phyloP scores from a whole-genome alignment of 176 grass and related monocot species.

The Saccharum spontaneum region DNA sequence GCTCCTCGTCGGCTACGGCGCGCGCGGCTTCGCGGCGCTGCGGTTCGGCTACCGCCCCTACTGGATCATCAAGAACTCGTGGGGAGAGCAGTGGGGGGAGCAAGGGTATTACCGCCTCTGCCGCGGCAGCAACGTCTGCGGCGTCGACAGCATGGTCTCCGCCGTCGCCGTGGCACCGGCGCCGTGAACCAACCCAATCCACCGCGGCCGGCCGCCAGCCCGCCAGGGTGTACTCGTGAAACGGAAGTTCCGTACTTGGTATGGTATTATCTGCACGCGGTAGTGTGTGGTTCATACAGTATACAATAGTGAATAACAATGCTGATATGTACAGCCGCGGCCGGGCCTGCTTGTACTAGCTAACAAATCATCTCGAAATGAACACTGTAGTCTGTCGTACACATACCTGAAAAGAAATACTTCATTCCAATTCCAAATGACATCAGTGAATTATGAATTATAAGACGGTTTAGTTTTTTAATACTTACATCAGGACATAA shows the following conservation, averaged over 20 bases:
- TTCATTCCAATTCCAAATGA: too few relatives aligned
- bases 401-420: too few relatives aligned
- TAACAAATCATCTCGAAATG: too few relatives aligned
- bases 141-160: slow-evolving; percentile 94
- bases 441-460: too few relatives aligned
- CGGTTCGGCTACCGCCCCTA: slow-evolving; percentile 60
- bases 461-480: too few relatives aligned
- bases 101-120: slow-evolving; percentile 65
- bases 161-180: slow-evolving; percentile 48
- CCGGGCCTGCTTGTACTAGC: too few relatives aligned
- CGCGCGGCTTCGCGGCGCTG: slow-evolving; percentile 64
- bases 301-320: too few relatives aligned
- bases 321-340: too few relatives aligned
- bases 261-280: not conserved
- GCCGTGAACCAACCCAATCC: not conserved
- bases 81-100: slow-evolving; percentile 79
- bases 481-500: too few relatives aligned
- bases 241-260: not conserved
- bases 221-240: not conserved
- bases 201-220: too few relatives aligned
- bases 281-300: too few relatives aligned
- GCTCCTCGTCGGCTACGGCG: slow-evolving; percentile 77
- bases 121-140: slow-evolving; percentile 71
- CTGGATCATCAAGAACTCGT: slow-evolving; percentile 95
- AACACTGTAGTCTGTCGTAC: too few relatives aligned